These are phyloP conservation scores for Candida khao-thaluensis DNA, from an alignment of 805 yeast genomes.

Conservation along the genomic window DNA sequence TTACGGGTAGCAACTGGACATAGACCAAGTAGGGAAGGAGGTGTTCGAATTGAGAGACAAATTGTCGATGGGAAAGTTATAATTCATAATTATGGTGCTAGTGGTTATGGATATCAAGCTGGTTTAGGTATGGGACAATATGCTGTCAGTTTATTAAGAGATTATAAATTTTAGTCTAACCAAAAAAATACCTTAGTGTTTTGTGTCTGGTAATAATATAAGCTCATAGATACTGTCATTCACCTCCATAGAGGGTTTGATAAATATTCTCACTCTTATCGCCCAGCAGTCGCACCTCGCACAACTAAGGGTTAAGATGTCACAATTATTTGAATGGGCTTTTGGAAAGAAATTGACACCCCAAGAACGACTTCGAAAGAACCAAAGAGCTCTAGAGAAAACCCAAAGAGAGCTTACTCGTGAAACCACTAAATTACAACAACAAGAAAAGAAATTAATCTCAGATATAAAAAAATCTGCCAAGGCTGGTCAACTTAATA, in stretches of 20 bases:
- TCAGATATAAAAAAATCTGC: slow-evolving; percentile 89
- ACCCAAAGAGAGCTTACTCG: slow-evolving; percentile 92
- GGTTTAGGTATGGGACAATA: slow-evolving; percentile 58
- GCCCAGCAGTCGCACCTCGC: too few species aligned
- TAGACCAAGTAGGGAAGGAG: slow-evolving; percentile 76
- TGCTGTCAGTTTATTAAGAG: slow-evolving; percentile 39
- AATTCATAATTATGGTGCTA: slow-evolving; percentile 54
- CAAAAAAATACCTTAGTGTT: too few species aligned
- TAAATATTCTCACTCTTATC: too few species aligned
- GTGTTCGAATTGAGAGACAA: slow-evolving; percentile 66
- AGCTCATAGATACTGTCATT: too few species aligned
- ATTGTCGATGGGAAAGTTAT: slow-evolving; percentile 23
- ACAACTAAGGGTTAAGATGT: too few species aligned
- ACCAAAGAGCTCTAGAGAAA: slow-evolving; percentile 91
- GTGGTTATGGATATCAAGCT: slow-evolving; percentile 26
- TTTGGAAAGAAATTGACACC: slow-evolving; percentile 94
- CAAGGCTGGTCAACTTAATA: slow-evolving; percentile 80
- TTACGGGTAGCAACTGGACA: slow-evolving; percentile 69
- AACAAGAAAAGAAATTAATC: slow-evolving; percentile 86
- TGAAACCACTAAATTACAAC: slow-evolving; percentile 81
- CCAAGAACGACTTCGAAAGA: slow-evolving; percentile 90
- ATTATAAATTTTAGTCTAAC: slow-evolving; percentile 6
- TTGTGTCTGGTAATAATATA: too few species aligned
- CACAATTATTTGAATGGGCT: slow-evolving; percentile 75
- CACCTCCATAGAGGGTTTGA: too few species aligned